Evolutionary conservation across 352 stramenopile genomes (phyloP).

Genomic region (Hyaloperonospora brassicae): DNA sequence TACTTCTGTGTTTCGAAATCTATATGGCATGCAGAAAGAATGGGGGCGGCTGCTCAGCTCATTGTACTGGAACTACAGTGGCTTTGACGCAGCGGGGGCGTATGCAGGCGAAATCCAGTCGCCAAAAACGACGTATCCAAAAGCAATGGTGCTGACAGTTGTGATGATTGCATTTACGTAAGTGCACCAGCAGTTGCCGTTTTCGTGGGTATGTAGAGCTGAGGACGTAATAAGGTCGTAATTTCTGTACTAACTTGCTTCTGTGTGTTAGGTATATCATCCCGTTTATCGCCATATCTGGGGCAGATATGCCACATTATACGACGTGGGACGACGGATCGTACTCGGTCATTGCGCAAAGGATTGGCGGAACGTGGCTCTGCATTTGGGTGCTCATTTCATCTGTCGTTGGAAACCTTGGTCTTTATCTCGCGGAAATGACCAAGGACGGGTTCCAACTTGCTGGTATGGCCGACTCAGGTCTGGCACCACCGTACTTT

Average conservation of each 20-base stretch:
- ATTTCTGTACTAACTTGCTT: not conserved
- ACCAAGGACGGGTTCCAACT: conserved; percentile 77
- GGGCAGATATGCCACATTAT: conserved; percentile 65
- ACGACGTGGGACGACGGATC: conserved; percentile 68
- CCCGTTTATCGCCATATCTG: conserved; percentile 60
- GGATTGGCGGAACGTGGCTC: conserved; percentile 58
- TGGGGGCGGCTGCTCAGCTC: conserved; percentile 58
- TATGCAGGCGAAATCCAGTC: conserved; percentile 69
- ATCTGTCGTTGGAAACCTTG: conserved; percentile 69
- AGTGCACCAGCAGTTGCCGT: not conserved
- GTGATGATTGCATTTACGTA: conserved; percentile 70
- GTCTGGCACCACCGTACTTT: conserved; percentile 69
- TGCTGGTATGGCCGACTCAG: conserved; percentile 75
- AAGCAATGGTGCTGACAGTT: conserved; percentile 70
- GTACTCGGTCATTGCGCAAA: conserved; percentile 64
- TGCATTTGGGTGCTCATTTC: conserved; percentile 69
- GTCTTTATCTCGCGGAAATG: conserved; percentile 78
- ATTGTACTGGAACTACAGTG: conserved; percentile 82
- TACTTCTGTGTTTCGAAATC: not conserved
- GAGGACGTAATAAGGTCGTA: not conserved
- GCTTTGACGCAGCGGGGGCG: conserved; percentile 62
- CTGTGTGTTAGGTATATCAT: conserved; percentile 41
- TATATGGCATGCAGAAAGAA: conserved; percentile 28
- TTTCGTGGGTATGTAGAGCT: not conserved
- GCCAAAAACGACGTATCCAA: conserved; percentile 62